Evolutionary conservation across 2,329 filamentous ascomycete species (phyloP).

Genomic region (Pezicula rhizophila): DNA sequence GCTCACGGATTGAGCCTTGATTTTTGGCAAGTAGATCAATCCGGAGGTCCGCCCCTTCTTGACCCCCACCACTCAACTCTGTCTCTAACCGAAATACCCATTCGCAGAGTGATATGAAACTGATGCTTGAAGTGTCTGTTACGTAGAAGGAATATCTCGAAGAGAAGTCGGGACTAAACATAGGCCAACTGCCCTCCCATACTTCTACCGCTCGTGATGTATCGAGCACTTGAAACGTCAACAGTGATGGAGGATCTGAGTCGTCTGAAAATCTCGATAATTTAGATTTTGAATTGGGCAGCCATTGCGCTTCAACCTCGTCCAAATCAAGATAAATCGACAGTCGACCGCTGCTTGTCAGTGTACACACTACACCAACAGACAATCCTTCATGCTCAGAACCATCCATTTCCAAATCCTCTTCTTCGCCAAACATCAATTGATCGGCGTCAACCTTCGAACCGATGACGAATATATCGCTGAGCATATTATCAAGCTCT

Average conservation of each 20-base stretch:
- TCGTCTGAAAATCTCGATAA: constrained; percentile 32
- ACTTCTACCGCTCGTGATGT: constrained; percentile 50
- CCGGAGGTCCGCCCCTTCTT: constrained; percentile 55
- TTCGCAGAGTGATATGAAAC: constrained; percentile 51
- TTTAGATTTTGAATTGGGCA: constrained; percentile 48
- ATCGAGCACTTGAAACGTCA: constrained; percentile 59
- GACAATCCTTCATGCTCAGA: constrained; percentile 55
- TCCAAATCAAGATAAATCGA: constrained; percentile 56
- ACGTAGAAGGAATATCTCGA: constrained; percentile 60
- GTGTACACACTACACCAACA: constrained; percentile 51
- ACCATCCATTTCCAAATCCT: constrained; percentile 52
- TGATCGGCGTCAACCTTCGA: constrained; percentile 55
- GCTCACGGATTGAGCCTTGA: constrained; percentile 48
- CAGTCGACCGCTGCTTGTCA: constrained; percentile 55
- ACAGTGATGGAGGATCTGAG: constrained; percentile 40
- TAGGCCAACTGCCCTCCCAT: constrained; percentile 52
- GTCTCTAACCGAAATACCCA: constrained; percentile 61
- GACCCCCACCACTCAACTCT: constrained; percentile 47
- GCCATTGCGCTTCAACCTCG: constrained; percentile 60
- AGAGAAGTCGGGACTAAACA: constrained; percentile 54
- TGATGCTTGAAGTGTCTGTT: constrained; percentile 55
- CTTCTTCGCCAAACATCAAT: constrained; percentile 58
- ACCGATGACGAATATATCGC: constrained; percentile 57
- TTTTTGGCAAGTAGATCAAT: constrained; percentile 54
- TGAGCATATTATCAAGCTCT: constrained; percentile 49